phyloP scores from a whole-genome alignment of 345 rosid species.

The Populus pruinosa region DNA sequence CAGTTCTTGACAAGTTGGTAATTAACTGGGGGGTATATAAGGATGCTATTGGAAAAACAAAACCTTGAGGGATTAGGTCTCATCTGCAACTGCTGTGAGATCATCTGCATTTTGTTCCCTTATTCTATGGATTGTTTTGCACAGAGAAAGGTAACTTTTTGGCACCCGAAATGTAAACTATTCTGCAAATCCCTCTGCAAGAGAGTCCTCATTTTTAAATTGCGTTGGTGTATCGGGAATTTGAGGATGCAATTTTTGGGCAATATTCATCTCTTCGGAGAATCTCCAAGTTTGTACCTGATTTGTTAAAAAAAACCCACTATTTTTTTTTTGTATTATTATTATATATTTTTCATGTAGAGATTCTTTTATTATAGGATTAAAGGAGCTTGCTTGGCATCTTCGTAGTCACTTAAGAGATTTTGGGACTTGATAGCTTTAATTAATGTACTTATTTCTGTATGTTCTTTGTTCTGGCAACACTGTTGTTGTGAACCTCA shows the following conservation, averaged over 20 bases:
- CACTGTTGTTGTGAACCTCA: not conserved
- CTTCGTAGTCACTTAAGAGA: no score
- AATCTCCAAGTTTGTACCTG: not conserved
- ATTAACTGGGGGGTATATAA: no score
- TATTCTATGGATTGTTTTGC: conserved; percentile 14
- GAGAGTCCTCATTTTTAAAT: conserved; percentile 5
- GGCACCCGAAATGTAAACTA: conserved; percentile 13
- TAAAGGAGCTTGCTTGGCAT: not conserved
- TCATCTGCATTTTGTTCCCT: conserved; percentile 11
- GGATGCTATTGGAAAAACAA: no score
- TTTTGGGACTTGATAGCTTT: no score
- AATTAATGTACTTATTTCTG: not conserved
- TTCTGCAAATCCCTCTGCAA: conserved; percentile 17
- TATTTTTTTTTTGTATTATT: no score
- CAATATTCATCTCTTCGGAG: not conserved
- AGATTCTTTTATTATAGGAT: not conserved
- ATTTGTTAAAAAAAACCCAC: not conserved
- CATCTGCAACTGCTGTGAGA: conserved; percentile 12
- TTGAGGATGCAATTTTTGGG: not conserved
- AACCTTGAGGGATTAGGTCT: not conserved
- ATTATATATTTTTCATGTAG: not conserved
- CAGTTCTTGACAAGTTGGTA: no score
- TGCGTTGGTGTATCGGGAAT: conserved; percentile 9
- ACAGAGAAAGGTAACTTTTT: conserved; percentile 18
- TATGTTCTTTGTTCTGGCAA: not conserved